phyloP scores from a whole-genome alignment of 2,329 filamentous ascomycete genomes.

The Trichoderma gracile region DNA sequence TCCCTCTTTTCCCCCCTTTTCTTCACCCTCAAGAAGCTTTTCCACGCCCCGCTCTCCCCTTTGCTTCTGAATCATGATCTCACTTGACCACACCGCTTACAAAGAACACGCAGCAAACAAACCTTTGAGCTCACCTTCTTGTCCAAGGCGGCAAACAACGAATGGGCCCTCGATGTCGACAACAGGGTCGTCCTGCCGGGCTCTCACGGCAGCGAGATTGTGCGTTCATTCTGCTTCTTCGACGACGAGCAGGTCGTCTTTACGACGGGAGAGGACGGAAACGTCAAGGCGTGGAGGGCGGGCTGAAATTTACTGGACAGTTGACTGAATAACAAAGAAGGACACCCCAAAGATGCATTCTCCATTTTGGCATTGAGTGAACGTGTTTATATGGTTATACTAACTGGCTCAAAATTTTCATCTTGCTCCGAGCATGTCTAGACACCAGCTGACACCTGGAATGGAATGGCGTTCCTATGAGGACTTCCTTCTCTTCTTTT shows the following conservation, averaged over 20 bases:
- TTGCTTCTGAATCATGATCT: too few species aligned
- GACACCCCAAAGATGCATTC: not conserved
- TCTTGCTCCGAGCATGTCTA: not conserved
- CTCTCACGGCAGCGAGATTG: constrained; percentile 64
- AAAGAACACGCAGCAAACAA: constrained; percentile 46
- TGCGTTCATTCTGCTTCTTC: constrained; percentile 64
- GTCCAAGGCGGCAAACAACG: constrained; percentile 45
- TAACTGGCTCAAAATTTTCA: not conserved
- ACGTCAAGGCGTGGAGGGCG: constrained; percentile 57
- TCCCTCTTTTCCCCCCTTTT: constrained; percentile 19
- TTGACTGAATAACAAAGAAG: not conserved
- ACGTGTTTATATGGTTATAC: not conserved
- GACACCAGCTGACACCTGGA: not conserved
- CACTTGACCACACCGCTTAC: too few species aligned
- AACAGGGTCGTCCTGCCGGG: constrained; percentile 61
- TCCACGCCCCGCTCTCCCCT: too few species aligned
- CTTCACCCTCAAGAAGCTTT: constrained; percentile 1
- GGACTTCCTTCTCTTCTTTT: not conserved
- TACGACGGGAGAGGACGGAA: constrained; percentile 60
- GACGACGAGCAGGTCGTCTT: constrained; percentile 61
- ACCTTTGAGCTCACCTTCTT: constrained; percentile 63
- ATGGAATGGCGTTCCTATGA: not conserved
- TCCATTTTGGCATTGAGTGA: not conserved
- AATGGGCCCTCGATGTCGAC: constrained; percentile 58
- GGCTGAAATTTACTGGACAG: constrained; percentile 13